Evolutionary conservation across 345 rosid genomes (phyloP).

Genomic region (Raphanus raphanistrum): DNA sequence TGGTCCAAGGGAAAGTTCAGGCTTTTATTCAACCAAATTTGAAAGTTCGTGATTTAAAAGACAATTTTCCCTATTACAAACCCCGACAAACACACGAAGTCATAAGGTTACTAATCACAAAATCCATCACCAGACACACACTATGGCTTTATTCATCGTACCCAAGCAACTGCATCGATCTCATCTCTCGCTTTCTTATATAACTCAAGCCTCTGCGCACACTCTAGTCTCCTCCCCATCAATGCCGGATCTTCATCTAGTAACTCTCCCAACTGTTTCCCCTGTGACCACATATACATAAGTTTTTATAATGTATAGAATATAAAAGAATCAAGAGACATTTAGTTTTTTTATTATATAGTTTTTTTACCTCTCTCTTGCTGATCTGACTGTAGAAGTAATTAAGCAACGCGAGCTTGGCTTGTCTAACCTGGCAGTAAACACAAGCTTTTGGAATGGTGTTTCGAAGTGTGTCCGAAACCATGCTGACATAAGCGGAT

Average conservation of each 20-base stretch:
- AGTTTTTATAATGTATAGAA: neutral
- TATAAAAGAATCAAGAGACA: neutral
- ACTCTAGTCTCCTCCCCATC: slow-evolving; percentile 68
- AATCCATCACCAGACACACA: neutral
- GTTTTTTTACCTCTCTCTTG: slow-evolving; percentile 56
- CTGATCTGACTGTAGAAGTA: slow-evolving; percentile 73
- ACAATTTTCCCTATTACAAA: no score
- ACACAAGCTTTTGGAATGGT: slow-evolving; percentile 78
- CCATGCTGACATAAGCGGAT: slow-evolving; percentile 73
- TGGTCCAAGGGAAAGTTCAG: no score
- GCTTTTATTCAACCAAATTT: no score
- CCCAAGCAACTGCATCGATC: slow-evolving; percentile 63
- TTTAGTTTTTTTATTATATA: neutral
- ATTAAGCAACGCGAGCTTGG: slow-evolving; percentile 65
- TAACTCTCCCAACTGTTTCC: slow-evolving; percentile 53
- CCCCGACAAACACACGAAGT: slow-evolving; percentile 3
- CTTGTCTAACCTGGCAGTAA: slow-evolving; percentile 81
- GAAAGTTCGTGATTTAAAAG: no score
- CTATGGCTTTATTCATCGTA: slow-evolving; percentile 25
- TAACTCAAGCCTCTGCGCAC: slow-evolving; percentile 67
- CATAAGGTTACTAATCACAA: neutral
- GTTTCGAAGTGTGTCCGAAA: slow-evolving; percentile 65
- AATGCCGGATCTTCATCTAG: slow-evolving; percentile 76
- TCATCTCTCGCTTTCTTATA: slow-evolving; percentile 74
- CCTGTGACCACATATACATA: slow-evolving; percentile 35